These are phyloP conservation scores for Lachnellula suecica DNA, from an alignment of 2,329 filamentous ascomycete species.

Conservation along the genomic window DNA sequence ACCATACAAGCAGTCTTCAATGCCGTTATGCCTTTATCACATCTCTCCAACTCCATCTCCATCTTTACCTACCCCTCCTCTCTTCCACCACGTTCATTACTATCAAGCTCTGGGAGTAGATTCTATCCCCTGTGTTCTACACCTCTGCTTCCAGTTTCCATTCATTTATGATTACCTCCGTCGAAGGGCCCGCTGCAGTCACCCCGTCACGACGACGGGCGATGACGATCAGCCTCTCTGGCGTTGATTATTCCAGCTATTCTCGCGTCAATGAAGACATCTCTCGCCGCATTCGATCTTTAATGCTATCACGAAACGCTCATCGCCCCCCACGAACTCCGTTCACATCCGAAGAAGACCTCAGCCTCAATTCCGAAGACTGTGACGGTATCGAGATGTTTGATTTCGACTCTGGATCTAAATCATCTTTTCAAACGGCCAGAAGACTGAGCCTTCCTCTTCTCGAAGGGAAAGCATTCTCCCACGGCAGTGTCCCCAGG, in stretches of 20 bases:
- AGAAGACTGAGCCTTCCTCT: slow-evolving; percentile 5
- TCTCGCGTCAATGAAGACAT: slow-evolving; percentile 30
- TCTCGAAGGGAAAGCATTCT: slow-evolving; percentile 1
- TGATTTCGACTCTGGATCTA: slow-evolving; percentile 23
- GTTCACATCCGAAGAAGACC: slow-evolving; percentile 24
- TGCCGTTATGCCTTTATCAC: not conserved
- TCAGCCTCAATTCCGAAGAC: slow-evolving; percentile 4
- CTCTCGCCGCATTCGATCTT: slow-evolving; percentile 27
- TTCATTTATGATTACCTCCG: slow-evolving; percentile 20
- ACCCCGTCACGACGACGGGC: slow-evolving; percentile 15
- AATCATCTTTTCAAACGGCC: slow-evolving; percentile 7
- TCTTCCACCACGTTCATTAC: not conserved
- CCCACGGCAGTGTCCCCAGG: not conserved
- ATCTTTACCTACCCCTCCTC: not conserved
- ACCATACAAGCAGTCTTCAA: no score
- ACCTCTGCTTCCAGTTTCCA: not conserved
- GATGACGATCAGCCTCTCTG: slow-evolving; percentile 20
- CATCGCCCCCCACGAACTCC: slow-evolving; percentile 26
- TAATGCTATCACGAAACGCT: slow-evolving; percentile 26
- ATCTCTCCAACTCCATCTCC: not conserved
- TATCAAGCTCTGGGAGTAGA: not conserved
- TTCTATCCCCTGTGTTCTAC: not conserved
- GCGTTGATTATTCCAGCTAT: slow-evolving; percentile 23
- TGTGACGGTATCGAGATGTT: slow-evolving; percentile 10
- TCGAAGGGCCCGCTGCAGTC: slow-evolving; percentile 14